Conservation (phyloP, 352 stramenopile genomes). For the Pythium vanterpoolii region DNA sequence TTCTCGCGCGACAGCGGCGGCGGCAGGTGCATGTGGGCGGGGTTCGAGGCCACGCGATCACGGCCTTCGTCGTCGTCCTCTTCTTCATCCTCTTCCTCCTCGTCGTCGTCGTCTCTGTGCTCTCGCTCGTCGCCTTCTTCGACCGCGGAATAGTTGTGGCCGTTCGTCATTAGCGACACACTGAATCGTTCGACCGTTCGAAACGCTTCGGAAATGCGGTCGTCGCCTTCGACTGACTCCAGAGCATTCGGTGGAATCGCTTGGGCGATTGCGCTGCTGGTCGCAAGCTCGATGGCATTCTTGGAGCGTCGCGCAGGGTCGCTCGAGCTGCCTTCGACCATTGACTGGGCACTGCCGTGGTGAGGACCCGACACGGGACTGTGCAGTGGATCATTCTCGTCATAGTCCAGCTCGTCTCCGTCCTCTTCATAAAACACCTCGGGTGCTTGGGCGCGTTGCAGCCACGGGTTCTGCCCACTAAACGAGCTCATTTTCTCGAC, state of each 20-base stretch:
- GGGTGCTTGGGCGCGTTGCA: conserved; percentile 33
- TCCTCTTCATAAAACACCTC: conserved; percentile 1
- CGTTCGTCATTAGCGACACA: conserved; percentile 2
- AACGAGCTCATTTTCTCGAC: conserved; percentile 48
- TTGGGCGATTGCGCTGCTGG: conserved; percentile 70
- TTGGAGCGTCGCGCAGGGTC: conserved; percentile 21
- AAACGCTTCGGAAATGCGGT: conserved; percentile 21
- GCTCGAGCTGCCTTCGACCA: neutral
- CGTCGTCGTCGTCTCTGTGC: conserved; percentile 22
- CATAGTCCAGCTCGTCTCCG: neutral
- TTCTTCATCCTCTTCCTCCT: conserved; percentile 29
- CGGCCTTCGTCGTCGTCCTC: conserved; percentile 38
- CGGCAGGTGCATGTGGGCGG: conserved; percentile 1
- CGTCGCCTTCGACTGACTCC: conserved; percentile 22
- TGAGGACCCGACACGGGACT: neutral
- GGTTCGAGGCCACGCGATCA: conserved; percentile 59
- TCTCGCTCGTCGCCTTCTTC: conserved; percentile 31
- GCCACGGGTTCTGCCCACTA: conserved; percentile 46
- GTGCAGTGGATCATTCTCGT: conserved; percentile 3
- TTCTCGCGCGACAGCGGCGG: conserved; percentile 26
- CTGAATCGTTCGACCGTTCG: conserved; percentile 13
- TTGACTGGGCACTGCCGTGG: neutral
- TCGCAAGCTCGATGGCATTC: conserved; percentile 73
- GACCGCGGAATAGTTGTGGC: neutral
- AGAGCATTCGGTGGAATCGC: conserved; percentile 49